Evolutionary conservation across 1,284 basidiomycete species (phyloP).

Genomic region (Earliella scabrosa): DNA sequence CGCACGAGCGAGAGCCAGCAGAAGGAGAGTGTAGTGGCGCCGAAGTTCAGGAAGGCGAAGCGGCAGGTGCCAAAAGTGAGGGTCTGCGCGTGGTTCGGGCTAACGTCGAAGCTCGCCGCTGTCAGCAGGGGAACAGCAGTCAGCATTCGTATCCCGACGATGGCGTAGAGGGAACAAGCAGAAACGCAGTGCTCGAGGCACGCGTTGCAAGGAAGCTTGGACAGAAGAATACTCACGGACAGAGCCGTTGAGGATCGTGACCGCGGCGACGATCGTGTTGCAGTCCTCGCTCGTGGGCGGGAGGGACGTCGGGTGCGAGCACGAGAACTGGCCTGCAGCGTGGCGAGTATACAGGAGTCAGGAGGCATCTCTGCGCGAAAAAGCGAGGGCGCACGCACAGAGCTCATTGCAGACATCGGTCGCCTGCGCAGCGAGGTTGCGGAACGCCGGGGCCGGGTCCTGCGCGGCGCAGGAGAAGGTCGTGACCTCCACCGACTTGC

Average conservation of each 20-base stretch:
- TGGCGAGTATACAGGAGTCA: background rate
- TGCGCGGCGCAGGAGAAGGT: conserved; percentile 21
- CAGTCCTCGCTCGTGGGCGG: conserved; percentile 28
- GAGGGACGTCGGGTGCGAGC: conserved; percentile 19
- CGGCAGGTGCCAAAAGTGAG: conserved; percentile 36
- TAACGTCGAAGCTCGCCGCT: conserved; percentile 34
- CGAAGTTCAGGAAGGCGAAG: conserved; percentile 33
- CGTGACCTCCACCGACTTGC: conserved; percentile 19
- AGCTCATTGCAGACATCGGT: conserved; percentile 22
- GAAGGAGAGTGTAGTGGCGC: conserved; percentile 24
- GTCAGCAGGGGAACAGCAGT: background rate
- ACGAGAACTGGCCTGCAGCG: conserved; percentile 21
- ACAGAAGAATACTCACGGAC: conserved; percentile 4
- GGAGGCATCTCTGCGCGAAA: too few species aligned
- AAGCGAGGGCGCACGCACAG: conserved; percentile 16
- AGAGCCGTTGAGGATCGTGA: conserved; percentile 28
- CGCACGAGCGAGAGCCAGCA: conserved; percentile 34
- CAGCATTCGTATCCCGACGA: background rate
- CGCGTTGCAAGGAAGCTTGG: background rate
- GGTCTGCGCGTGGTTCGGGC: conserved; percentile 27
- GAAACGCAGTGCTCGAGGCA: too few species aligned
- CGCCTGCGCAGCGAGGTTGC: conserved; percentile 2
- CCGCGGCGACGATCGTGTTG: conserved; percentile 21
- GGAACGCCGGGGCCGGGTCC: background rate
- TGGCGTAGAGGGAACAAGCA: background rate